Conservation (phyloP, 768 basidiomycete genomes). For the Gymnopilus junonius region DNA sequence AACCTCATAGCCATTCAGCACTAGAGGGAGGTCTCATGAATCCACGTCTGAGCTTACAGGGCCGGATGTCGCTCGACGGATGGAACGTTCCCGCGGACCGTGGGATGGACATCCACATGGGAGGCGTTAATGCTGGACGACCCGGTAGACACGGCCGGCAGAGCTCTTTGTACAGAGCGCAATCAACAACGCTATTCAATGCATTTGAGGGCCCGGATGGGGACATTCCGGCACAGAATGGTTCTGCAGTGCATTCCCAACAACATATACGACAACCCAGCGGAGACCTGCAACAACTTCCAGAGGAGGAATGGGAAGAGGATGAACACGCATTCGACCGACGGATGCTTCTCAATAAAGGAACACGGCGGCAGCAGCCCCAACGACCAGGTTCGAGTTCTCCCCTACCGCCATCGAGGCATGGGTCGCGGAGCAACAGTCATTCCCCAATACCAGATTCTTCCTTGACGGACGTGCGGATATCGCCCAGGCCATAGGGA, state of each 20-base stretch:
- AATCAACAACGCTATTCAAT: constrained; percentile 71
- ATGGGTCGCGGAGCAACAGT: constrained; percentile 54
- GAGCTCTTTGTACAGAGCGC: constrained; percentile 67
- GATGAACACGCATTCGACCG: constrained; percentile 55
- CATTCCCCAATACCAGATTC: constrained; percentile 50
- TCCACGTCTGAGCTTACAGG: constrained; percentile 80
- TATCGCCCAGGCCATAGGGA: constrained; percentile 29
- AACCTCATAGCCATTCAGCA: constrained; percentile 46
- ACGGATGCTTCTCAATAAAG: constrained; percentile 41
- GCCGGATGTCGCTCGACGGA: constrained; percentile 79
- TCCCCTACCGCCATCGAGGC: constrained; percentile 24
- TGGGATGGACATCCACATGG: constrained; percentile 28
- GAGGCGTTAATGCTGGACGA: constrained; percentile 17
- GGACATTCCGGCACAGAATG: constrained; percentile 26
- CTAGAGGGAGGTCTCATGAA: constrained; percentile 74
- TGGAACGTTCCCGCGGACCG: constrained; percentile 54
- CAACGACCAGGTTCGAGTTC: constrained; percentile 18
- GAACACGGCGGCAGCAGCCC: constrained; percentile 20
- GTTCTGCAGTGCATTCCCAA: not conserved
- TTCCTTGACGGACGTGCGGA: constrained; percentile 44
- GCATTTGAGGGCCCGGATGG: constrained; percentile 68
- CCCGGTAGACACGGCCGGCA: constrained; percentile 61
- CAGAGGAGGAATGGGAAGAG: constrained; percentile 70
- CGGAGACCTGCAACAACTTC: constrained; percentile 64
- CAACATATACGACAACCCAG: constrained; percentile 26